These are phyloP conservation scores for Salix brachista DNA, from an alignment of 345 rosid genomes.

Conservation along the genomic window DNA sequence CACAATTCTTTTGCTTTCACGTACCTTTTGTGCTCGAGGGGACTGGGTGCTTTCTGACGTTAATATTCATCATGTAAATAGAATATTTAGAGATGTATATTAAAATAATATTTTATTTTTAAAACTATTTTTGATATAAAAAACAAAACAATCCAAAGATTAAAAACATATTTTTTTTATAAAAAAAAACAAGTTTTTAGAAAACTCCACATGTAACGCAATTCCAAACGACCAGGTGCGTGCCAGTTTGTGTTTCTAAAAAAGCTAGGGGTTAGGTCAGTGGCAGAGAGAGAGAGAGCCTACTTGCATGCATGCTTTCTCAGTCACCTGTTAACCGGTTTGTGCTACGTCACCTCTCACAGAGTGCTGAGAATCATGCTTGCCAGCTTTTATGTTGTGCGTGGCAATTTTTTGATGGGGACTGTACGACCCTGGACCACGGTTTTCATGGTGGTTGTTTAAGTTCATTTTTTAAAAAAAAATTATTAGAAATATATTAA, in stretches of 20 bases:
- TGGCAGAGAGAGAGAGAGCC: neutral
- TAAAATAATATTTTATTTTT: too few relatives aligned
- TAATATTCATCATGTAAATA: neutral
- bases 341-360: slow-evolving; percentile 14
- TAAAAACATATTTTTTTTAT: too few relatives aligned
- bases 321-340: slow-evolving; percentile 14
- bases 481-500: too few relatives aligned
- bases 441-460: neutral
- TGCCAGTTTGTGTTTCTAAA: neutral
- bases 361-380: neutral
- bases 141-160: too few relatives aligned
- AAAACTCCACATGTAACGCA: too few relatives aligned
- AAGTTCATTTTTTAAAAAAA: too few relatives aligned
- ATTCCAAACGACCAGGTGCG: neutral
- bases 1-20: neutral
- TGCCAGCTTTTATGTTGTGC: slow-evolving; percentile 15
- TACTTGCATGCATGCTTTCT: neutral
- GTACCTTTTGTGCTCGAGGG: neutral
- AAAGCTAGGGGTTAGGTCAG: neutral
- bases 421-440: neutral
- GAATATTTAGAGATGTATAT: too few relatives aligned
- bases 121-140: too few relatives aligned
- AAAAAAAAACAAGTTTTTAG: too few relatives aligned
- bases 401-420: neutral
- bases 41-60: neutral